These are phyloP conservation scores for Angomonas deanei DNA, from an alignment of 208 protist species.

Conservation along the genomic window DNA sequence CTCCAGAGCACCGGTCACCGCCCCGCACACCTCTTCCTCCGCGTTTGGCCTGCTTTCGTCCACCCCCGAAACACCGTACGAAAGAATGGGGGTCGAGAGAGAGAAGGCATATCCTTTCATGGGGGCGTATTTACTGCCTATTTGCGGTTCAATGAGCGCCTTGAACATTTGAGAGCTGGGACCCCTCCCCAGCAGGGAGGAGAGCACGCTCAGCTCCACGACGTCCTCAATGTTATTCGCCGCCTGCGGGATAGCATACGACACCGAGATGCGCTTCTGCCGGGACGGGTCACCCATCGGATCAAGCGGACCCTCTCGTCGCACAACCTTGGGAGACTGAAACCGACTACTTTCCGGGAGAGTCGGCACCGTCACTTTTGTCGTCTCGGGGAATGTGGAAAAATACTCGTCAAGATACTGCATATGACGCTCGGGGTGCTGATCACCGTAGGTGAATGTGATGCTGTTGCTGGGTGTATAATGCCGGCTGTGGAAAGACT, in stretches of 20 bases:
- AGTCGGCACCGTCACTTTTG: slow-evolving; percentile 46
- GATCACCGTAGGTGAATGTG: slow-evolving; percentile 85
- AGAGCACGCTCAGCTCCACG: slow-evolving; percentile 76
- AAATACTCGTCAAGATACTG: slow-evolving; percentile 68
- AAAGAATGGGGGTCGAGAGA: slow-evolving; percentile 76
- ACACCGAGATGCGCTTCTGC: slow-evolving; percentile 80
- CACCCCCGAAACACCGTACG: slow-evolving; percentile 87
- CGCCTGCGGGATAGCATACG: slow-evolving; percentile 59
- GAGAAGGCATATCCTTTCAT: slow-evolving; percentile 83
- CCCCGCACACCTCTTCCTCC: slow-evolving; percentile 57
- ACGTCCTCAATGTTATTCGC: slow-evolving; percentile 65
- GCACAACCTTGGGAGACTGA: slow-evolving; percentile 27
- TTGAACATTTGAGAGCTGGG: slow-evolving; percentile 87
- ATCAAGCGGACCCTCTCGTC: slow-evolving; percentile 71
- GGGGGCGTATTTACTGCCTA: slow-evolving; percentile 78
- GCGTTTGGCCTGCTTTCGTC: slow-evolving; percentile 52
- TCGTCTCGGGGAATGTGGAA: slow-evolving; percentile 25
- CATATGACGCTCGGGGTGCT: slow-evolving; percentile 72
- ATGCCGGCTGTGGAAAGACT: slow-evolving; percentile 80
- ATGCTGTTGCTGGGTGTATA: slow-evolving; percentile 92
- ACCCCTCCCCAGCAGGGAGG: slow-evolving; percentile 76
- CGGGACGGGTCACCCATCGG: slow-evolving; percentile 69
- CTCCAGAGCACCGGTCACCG: slow-evolving; percentile 51
- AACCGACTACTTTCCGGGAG: slow-evolving; percentile 49
- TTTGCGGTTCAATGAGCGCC: slow-evolving; percentile 82